These are phyloP conservation scores for Astrothelium subdiscretum DNA, from an alignment of 495 filamentous ascomycete species.

Conservation along the genomic window DNA sequence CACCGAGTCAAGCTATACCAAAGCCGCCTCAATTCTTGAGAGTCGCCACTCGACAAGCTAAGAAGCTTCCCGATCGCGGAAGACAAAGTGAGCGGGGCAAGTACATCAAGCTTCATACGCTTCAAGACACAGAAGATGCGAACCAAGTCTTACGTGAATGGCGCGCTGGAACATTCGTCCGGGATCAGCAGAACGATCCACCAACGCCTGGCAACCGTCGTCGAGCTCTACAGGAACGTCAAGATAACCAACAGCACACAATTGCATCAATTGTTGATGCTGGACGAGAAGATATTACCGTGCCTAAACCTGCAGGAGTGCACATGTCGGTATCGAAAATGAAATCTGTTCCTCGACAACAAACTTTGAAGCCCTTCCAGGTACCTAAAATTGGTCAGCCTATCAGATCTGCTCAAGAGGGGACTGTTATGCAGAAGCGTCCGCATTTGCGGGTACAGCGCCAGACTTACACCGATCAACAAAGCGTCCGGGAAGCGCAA, in stretches of 20 bases:
- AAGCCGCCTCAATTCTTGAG: constrained; percentile 59
- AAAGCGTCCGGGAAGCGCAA: constrained; percentile 14
- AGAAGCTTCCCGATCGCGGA: constrained; percentile 48
- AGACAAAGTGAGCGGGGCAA: constrained; percentile 68
- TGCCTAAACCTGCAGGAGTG: neutral
- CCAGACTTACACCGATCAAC: neutral
- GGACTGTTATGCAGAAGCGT: no score
- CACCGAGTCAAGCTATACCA: constrained; percentile 13
- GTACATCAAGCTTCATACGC: constrained; percentile 57
- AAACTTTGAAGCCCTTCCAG: neutral
- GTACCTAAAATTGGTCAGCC: neutral
- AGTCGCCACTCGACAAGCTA: constrained; percentile 62
- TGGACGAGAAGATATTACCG: neutral
- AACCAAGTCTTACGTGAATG: constrained; percentile 57
- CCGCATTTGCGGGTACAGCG: neutral
- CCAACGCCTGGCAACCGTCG: constrained; percentile 7
- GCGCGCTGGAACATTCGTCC: constrained; percentile 57
- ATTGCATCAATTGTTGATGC: neutral
- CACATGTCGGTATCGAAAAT: neutral
- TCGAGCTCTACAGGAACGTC: constrained; percentile 16
- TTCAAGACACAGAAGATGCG: constrained; percentile 63
- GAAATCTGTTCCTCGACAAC: neutral
- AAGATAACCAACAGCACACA: neutral
- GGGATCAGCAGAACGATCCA: constrained; percentile 8
- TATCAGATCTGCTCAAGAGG: neutral